Evolutionary conservation across 768 basidiomycete species (phyloP).

Genomic region (Pisolithus tinctorius): DNA sequence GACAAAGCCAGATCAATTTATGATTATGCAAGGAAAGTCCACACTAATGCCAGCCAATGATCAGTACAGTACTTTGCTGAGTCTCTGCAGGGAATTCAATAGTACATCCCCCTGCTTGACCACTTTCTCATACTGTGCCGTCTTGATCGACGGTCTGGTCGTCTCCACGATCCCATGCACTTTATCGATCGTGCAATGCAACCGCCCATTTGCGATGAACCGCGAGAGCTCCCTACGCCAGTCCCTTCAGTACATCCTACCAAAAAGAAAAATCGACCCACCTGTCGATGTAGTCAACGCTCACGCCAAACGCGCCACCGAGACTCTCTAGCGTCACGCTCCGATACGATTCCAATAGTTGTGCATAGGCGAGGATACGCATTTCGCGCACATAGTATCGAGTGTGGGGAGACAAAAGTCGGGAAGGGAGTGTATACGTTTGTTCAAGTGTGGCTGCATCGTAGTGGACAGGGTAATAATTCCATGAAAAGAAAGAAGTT

Average conservation of each 20-base stretch:
- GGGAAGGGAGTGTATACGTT: constrained; percentile 79
- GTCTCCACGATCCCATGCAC: too few relatives aligned
- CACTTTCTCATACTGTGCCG: constrained; percentile 91
- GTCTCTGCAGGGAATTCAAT: constrained; percentile 77
- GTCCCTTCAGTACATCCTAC: too few relatives aligned
- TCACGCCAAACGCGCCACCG: constrained; percentile 74
- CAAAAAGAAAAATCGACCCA: too few relatives aligned
- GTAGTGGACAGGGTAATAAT: neutral
- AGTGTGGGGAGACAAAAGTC: constrained; percentile 78
- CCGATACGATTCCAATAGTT: constrained; percentile 87
- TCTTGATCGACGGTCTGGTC: too few relatives aligned
- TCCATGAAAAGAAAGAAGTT: too few relatives aligned
- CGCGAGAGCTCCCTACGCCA: too few relatives aligned
- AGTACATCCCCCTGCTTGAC: constrained; percentile 89
- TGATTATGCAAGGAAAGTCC: too few relatives aligned
- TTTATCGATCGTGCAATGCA: too few relatives aligned
- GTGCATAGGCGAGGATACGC: constrained; percentile 89
- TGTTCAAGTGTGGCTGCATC: constrained; percentile 79
- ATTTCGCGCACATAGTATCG: constrained; percentile 92
- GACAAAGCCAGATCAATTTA: neutral
- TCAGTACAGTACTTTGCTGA: constrained; percentile 81
- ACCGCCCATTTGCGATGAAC: too few relatives aligned
- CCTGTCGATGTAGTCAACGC: too few relatives aligned
- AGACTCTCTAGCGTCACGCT: constrained; percentile 86
- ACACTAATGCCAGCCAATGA: neutral